Evolutionary conservation across 164 flowering plant species (phyloP).

Genomic region (Warburgia ugandensis): DNA sequence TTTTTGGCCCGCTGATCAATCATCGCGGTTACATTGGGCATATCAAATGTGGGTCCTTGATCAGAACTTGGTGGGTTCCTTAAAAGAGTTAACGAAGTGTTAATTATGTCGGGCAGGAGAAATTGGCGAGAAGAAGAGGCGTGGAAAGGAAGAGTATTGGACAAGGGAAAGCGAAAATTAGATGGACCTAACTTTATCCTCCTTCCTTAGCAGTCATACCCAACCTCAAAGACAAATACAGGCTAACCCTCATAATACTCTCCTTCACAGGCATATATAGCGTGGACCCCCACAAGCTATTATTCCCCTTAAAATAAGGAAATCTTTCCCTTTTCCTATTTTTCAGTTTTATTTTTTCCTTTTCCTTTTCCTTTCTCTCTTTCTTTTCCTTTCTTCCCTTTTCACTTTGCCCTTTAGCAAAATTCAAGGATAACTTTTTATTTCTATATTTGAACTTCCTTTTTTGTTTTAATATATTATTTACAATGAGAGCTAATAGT

Average conservation of each 20-base stretch:
- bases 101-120: too few species aligned
- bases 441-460: too few species aligned
- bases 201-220: slow-evolving; percentile 20
- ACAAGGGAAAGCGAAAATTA: slow-evolving; percentile 19
- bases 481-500: too few species aligned
- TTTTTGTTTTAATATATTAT: too few species aligned
- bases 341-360: neutral
- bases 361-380: neutral
- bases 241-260: slow-evolving; percentile 9
- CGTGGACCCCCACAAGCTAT: slow-evolving; percentile 6
- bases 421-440: slow-evolving; percentile 1
- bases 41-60: too few species aligned
- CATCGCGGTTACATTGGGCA: too few species aligned
- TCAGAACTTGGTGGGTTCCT: too few species aligned
- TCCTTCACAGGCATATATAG: slow-evolving; percentile 2
- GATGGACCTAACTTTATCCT: slow-evolving; percentile 35
- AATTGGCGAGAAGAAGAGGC: slow-evolving; percentile 5
- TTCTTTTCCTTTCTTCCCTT: slow-evolving; percentile 1
- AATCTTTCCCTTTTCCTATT: too few species aligned
- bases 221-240: slow-evolving; percentile 21
- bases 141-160: too few species aligned
- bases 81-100: too few species aligned
- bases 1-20: too few species aligned
- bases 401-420: slow-evolving; percentile 13
- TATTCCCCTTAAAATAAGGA: slow-evolving; percentile 1